These are phyloP conservation scores for Fusarium abutilonis DNA, from an alignment of 2,329 filamentous ascomycete genomes.

Conservation along the genomic window DNA sequence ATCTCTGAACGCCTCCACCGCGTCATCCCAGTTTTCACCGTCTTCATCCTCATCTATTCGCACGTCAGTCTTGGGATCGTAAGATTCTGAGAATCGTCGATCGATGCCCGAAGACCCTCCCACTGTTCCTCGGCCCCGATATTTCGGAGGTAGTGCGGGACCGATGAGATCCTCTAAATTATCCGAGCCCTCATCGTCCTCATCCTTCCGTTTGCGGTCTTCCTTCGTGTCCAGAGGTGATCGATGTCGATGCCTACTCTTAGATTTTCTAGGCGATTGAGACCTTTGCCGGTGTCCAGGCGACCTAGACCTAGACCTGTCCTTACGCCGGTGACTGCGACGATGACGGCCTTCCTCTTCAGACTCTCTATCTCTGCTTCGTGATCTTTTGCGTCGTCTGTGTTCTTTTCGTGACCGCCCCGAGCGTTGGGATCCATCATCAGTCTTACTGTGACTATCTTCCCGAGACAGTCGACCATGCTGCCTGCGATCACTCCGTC, in stretches of 20 bases:
- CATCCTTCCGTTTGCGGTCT: constrained; percentile 28
- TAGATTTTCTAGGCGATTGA: constrained; percentile 47
- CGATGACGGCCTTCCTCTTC: constrained; percentile 28
- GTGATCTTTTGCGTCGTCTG: constrained; percentile 32
- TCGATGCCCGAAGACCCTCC: constrained; percentile 76
- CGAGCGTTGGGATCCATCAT: constrained; percentile 23
- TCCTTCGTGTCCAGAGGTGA: constrained; percentile 40
- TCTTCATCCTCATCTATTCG: constrained; percentile 57
- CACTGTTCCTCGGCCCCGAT: constrained; percentile 75
- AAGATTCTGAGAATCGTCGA: constrained; percentile 76
- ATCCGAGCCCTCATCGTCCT: constrained; percentile 63
- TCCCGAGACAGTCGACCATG: constrained; percentile 44
- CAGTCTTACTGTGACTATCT: constrained; percentile 28
- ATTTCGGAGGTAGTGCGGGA: constrained; percentile 67
- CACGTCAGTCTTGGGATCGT: constrained; percentile 67
- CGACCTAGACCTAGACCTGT: constrained; percentile 45
- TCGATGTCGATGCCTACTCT: constrained; percentile 49
- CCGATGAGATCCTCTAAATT: constrained; percentile 81
- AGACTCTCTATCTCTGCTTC: constrained; percentile 21
- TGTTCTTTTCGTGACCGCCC: constrained; percentile 31
- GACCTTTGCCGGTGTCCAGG: constrained; percentile 45
- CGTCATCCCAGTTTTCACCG: constrained; percentile 79
- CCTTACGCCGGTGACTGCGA: constrained; percentile 31
- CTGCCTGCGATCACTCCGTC: constrained; percentile 30
- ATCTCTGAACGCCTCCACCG: constrained; percentile 80